Evolutionary conservation across 2,329 filamentous ascomycete species (phyloP), one percentile per base, ranked within the genome.

Genomic region (Sclerotinia borealis): DNA sequence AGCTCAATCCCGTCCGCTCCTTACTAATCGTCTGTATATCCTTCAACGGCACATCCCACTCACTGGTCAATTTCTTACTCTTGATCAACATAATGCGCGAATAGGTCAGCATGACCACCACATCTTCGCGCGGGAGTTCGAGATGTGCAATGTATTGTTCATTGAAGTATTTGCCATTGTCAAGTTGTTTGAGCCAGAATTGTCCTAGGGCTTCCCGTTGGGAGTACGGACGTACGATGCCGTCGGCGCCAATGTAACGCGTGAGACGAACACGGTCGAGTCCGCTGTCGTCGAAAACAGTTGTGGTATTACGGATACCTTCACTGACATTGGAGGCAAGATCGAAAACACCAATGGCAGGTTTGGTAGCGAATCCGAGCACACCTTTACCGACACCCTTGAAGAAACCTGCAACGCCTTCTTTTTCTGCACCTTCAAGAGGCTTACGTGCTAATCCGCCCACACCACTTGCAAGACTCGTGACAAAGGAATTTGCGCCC

Each of bases 141-240:
- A 99, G 81, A 74, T 99, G 96, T 5, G 93, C 96, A 75, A 99
- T 95, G 79, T 99, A 99, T 74, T 92, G 85, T 77, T 99, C 95
- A 77, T 96, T 89, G 83, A 99, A 99, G 81, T 93, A 98, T 76
- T 93, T 95, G 66, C 95, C 95, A 68, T 97, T 95, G 77, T 99
- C 95, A 13, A 96, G 87, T 64, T 96, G 96, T 82, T 99, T 99
- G 68, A 99, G 87, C 96, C 95, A 99, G 80, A 92, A 97, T 76
- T 99, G 95, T 0, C 95, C 95, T 3, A 99, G 86, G 0, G 95
- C 93, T 80, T 99, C 95, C 52, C 95, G 91, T 74, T 96, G 91
- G 63, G 88, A 93, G 80, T 96, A 99, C 0, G 95, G 93, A 3
- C 93, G 89, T 39, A 99, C 93, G 65, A 99, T 91, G 47, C 95